Base-by-base conservation (phyloP, 2,329 filamentous ascomycete species). In the Exophiala sp. region DNA sequence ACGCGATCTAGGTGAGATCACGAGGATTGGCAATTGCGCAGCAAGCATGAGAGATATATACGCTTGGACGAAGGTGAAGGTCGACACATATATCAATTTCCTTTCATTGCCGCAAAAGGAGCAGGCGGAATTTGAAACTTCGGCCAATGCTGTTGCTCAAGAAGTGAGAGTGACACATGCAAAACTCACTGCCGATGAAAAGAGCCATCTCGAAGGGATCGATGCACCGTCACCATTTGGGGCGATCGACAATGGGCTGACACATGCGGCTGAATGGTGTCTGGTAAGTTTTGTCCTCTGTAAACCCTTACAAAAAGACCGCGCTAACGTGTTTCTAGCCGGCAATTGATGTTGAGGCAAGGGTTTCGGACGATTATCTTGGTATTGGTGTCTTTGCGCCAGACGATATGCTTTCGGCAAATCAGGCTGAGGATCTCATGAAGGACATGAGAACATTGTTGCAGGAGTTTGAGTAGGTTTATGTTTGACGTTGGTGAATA, bases 31-130 rank as follows among this genome's bases (percentile, higher is more conserved):
- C 43, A 83, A 83, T 64, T 78, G 80, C 0, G 73, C 73, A 1
- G 83, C 83, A 0, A 83, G 83, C 1, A 72, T 96, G 1, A 82
- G 81, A 72, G 85, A 95, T 67, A 85, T 96, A 35, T 70, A 76
- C 16, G 69, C 77, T 12, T 96, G 90, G 90, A 92, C 88, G 0
- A 87, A 86, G 0, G 71, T 90, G 1, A 75, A 70, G 50, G 69
- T 95, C 1, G 80, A 88, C 62, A 84, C 80, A 0, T 92, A 89
- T 71, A 83, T 96, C 63, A 96, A 96, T 67, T 94, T 95, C 60
- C 69, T 95, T 14, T 83, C 77, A 47, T 68, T 84, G 4, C 79
- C 79, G 1, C 33, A 44, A n/a, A 36, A 55, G n/a, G 36, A 34
- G 18, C 14, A 41, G 49, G 54, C 45, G 7, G 48, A 54, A 16